Evolutionary conservation across 2,329 filamentous ascomycete species (phyloP).

Genomic region (Claviceps humidiphila): DNA sequence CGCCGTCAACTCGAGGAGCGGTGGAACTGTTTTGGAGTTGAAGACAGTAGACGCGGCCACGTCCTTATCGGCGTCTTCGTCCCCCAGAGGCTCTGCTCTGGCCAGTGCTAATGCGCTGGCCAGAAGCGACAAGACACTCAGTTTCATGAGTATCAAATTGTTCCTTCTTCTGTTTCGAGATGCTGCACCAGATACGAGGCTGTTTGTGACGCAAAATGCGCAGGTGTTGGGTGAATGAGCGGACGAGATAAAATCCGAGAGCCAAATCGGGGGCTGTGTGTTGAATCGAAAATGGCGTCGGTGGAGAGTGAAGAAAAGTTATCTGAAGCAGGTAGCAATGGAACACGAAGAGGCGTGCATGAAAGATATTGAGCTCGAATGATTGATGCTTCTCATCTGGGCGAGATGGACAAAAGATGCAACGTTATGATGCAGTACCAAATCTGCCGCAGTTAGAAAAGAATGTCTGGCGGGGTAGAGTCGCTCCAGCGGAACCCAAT

Average conservation of each 20-base stretch:
- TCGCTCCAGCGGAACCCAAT: slow-evolving; percentile 4
- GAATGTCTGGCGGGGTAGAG: neutral
- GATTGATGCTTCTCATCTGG: no score
- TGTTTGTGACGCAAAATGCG: neutral
- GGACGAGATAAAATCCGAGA: neutral
- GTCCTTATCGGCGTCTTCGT: slow-evolving; percentile 21
- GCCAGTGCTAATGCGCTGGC: slow-evolving; percentile 25
- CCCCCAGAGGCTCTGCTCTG: slow-evolving; percentile 18
- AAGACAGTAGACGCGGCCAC: slow-evolving; percentile 39
- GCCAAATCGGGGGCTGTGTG: neutral
- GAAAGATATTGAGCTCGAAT: neutral
- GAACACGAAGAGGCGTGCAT: neutral
- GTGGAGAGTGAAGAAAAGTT: neutral
- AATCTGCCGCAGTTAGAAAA: slow-evolving; percentile 1
- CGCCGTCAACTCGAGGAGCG: slow-evolving; percentile 46
- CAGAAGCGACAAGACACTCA: slow-evolving; percentile 30
- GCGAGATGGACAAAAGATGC: neutral
- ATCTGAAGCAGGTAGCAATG: neutral
- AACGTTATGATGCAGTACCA: neutral
- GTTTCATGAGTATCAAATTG: slow-evolving; percentile 16
- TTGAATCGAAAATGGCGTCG: neutral
- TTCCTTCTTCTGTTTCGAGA: slow-evolving; percentile 2
- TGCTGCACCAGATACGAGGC: neutral
- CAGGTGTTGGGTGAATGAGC: no score
- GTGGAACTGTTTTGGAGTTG: slow-evolving; percentile 53